These are phyloP conservation scores for Fusarium drepaniforme DNA, from an alignment of 2,329 filamentous ascomycete species.

Conservation along the genomic window DNA sequence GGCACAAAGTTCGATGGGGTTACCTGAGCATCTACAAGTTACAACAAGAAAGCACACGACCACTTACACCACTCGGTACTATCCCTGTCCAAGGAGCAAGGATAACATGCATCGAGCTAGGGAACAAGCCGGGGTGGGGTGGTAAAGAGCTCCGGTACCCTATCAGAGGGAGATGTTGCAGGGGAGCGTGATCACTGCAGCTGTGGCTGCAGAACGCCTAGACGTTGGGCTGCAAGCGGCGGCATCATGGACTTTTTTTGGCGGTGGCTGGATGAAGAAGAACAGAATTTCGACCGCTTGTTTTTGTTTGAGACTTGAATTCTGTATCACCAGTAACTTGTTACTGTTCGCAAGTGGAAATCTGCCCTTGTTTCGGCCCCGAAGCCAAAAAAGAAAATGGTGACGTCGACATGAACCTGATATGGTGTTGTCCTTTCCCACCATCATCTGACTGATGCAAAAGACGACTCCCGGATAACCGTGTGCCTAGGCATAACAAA, in stretches of 20 bases:
- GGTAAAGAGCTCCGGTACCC: neutral
- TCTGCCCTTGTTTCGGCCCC: neutral
- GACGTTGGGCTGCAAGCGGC: neutral
- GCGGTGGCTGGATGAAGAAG: neutral
- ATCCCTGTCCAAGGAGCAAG: neutral
- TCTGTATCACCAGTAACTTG: neutral
- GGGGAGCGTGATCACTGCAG: neutral
- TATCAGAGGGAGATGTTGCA: neutral
- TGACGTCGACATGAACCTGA: conserved; percentile 23
- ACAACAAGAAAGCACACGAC: neutral
- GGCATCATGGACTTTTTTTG: neutral
- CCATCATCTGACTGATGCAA: conserved; percentile 26
- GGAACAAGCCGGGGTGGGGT: neutral
- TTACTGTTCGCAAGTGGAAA: neutral
- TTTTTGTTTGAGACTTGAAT: neutral
- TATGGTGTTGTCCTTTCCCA: conserved; percentile 39
- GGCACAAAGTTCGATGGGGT: neutral
- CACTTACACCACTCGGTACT: neutral
- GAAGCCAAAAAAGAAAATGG: neutral
- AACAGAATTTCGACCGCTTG: neutral
- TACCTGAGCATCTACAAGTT: neutral
- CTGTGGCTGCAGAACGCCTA: neutral
- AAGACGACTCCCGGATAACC: neutral
- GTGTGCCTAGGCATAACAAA: neutral
- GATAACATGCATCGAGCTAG: neutral